Conservation (phyloP, 805 yeast genomes). For the Torulaspora delbrueckii region DNA sequence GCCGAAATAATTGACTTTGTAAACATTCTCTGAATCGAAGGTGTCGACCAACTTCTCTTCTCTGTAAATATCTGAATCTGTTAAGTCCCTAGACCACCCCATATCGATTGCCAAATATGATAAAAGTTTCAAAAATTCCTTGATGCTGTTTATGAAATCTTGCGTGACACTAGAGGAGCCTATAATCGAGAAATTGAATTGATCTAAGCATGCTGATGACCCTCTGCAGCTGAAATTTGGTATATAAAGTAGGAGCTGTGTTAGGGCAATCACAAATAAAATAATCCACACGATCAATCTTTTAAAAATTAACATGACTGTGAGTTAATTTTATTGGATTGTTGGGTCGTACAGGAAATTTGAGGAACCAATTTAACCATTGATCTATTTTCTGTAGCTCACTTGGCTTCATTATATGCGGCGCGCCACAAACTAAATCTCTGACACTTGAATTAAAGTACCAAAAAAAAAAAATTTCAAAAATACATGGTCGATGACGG, state of each 20-base stretch:
- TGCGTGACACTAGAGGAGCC: slow-evolving; percentile 22
- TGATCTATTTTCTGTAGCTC: neutral
- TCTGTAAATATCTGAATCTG: slow-evolving; percentile 19
- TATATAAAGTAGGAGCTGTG: slow-evolving; percentile 23
- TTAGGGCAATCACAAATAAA: slow-evolving; percentile 11
- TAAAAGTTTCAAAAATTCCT: slow-evolving; percentile 26
- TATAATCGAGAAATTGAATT: slow-evolving; percentile 23
- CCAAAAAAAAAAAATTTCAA: slow-evolving; percentile 3
- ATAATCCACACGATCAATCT: slow-evolving; percentile 20
- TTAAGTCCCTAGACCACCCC: slow-evolving; percentile 21
- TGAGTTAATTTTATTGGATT: neutral
- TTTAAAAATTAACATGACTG: slow-evolving; percentile 13
- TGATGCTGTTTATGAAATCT: slow-evolving; percentile 23
- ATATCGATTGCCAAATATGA: slow-evolving; percentile 32
- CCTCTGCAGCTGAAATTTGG: slow-evolving; percentile 27
- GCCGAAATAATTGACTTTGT: slow-evolving; percentile 27
- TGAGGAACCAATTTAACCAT: too few species aligned
- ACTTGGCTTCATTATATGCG: neutral
- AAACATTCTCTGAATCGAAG: slow-evolving; percentile 20
- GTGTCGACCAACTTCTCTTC: slow-evolving; percentile 30
- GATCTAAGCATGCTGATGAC: slow-evolving; percentile 25
- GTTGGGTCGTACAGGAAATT: too few species aligned
- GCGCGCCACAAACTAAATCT: slow-evolving; percentile 6
- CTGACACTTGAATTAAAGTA: neutral
- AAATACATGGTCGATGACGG: slow-evolving; percentile 29